Evolutionary conservation across 345 rosid species (phyloP).

Genomic region (Zanthoxylum bungeanum): DNA sequence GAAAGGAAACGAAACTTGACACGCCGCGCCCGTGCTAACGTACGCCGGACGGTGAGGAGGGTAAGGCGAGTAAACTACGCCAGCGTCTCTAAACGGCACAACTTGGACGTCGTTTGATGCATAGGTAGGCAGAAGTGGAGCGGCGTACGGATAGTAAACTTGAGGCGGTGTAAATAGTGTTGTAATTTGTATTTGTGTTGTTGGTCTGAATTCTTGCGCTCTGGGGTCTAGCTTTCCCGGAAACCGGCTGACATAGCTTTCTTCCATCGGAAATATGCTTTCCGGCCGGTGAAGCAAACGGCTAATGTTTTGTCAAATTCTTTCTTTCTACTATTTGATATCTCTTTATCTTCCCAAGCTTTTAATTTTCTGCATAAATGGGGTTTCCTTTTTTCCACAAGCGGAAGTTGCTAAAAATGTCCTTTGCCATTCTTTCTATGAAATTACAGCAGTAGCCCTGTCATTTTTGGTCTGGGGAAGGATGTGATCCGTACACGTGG

Average conservation of each 20-base stretch:
- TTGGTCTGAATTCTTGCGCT: slow-evolving; percentile 68
- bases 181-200: no score
- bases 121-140: slow-evolving; percentile 25
- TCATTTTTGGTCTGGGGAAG: not conserved
- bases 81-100: slow-evolving; percentile 30
- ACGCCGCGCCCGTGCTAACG: no score
- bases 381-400: slow-evolving; percentile 1
- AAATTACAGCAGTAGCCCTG: slow-evolving; percentile 14
- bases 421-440: not conserved
- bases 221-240: slow-evolving; percentile 48
- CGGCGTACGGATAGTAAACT: slow-evolving; percentile 27
- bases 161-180: slow-evolving; percentile 32
- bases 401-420: slow-evolving; percentile 24
- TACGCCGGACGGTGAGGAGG: slow-evolving; percentile 12
- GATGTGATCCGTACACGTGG: slow-evolving; percentile 36
- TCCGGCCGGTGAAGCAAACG: slow-evolving; percentile 9
- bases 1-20: slow-evolving; percentile 18
- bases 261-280: slow-evolving; percentile 25
- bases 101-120: slow-evolving; percentile 14
- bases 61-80: not conserved
- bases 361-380: not conserved
- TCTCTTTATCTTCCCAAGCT: not conserved
- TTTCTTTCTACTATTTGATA: no score
- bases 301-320: no score
- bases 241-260: slow-evolving; percentile 34